Base-by-base conservation (phyloP, 306 rosid genomes). In the Sicyos edulis region DNA sequence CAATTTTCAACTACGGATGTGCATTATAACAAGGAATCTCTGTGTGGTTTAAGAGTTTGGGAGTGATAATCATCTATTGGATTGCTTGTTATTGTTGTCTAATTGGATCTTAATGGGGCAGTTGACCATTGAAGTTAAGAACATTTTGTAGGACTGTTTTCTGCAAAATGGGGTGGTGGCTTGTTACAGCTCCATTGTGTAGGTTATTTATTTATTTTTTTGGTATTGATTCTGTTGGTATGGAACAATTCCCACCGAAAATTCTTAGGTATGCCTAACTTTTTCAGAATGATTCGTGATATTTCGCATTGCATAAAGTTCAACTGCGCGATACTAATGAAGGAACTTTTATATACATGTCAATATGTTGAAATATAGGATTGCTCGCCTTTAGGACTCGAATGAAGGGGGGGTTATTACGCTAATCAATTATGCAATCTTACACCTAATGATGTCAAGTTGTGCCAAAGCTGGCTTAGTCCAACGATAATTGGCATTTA, bases 61-160 rank as follows among this genome's bases (percentile, higher is more conserved):
- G 32, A 2, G 71, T 0, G 32, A 37, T 3, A 19, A 45, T 19
- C 34, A 6, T 44, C 11, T 3, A 5, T 45, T 21, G 7, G 32
- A 45, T 67, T 45, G 20, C 37, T 47, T 67, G 72, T 47, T 21
- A 13, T 47, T 47, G 20, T 21, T 47, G 53, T 7, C 13, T 14
- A 8, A 12, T 47, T 67, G 56, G 42, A 47, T 67, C n/a, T 67
- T 20, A 44, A 65, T 44, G 56, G 56, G 56, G 42, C 20, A 47
- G 56, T 67, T 65, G 71, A 44, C 71, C 54, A 17, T 65, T 10
- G 72, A 67, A 14, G 21, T 47, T 19, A 47, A 63, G 13, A 11
- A n/a, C n/a, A 3, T 21, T 50, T 24, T 19, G 34, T n/a, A 37
- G 51, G 51, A 17, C 70, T 63, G 50, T 16, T 61, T 21, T 63